These are phyloP conservation scores for Monascus purpureus DNA, from an alignment of 495 filamentous ascomycete genomes.

Conservation along the genomic window DNA sequence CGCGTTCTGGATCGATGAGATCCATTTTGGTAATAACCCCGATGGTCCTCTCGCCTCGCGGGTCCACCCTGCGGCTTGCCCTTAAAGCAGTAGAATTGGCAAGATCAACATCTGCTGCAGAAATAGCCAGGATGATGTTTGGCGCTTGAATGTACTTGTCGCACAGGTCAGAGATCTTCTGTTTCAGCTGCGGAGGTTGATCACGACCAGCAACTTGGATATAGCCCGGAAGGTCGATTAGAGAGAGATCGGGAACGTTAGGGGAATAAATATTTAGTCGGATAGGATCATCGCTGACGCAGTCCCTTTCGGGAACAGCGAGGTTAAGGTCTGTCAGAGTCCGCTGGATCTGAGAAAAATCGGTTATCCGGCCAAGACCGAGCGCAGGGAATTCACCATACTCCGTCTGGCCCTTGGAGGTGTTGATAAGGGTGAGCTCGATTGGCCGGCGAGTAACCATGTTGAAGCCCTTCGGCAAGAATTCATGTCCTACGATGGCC, in stretches of 20 bases:
- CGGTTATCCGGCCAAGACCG: slow-evolving; percentile 77
- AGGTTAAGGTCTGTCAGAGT: slow-evolving; percentile 92
- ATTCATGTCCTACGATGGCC: slow-evolving; percentile 95
- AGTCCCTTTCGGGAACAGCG: slow-evolving; percentile 77
- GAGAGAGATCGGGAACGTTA: slow-evolving; percentile 85
- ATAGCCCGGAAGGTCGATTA: slow-evolving; percentile 95
- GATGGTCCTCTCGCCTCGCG: slow-evolving; percentile 88
- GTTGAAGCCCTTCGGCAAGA: slow-evolving; percentile 91
- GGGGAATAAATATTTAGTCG: slow-evolving; percentile 91
- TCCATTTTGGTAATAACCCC: slow-evolving; percentile 99
- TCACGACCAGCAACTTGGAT: slow-evolving; percentile 88
- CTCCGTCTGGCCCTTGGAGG: slow-evolving; percentile 75
- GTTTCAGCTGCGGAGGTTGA: slow-evolving; percentile 82
- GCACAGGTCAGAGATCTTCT: slow-evolving; percentile 91
- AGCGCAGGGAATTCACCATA: slow-evolving; percentile 95
- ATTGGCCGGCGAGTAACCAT: slow-evolving; percentile 98
- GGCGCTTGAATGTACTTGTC: slow-evolving; percentile 96
- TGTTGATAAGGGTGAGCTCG: slow-evolving; percentile 93
- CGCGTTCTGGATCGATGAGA: slow-evolving; percentile 74
- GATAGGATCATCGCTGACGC: slow-evolving; percentile 93
- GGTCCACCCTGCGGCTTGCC: slow-evolving; percentile 84
- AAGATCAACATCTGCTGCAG: slow-evolving; percentile 90
- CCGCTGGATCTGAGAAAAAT: slow-evolving; percentile 84
- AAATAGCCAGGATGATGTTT: slow-evolving; percentile 95
- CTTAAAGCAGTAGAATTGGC: slow-evolving; percentile 91